Evolutionary conservation across 306 rosid genomes (phyloP).

Genomic region (Crataegus laevigata): DNA sequence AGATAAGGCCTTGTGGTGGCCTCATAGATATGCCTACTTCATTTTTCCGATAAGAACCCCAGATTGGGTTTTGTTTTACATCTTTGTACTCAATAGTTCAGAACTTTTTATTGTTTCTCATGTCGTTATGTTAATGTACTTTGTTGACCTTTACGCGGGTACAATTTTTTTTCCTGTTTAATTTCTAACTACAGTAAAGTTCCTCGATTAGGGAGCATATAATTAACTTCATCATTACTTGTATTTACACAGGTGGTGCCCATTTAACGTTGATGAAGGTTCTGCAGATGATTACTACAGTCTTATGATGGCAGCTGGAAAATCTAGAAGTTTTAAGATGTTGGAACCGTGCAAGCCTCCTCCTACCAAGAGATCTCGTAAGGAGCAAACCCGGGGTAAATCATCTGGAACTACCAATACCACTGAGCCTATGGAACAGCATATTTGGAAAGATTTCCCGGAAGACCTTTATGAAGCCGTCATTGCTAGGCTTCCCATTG

Average conservation of each 20-base stretch:
- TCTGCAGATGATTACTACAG: conserved; percentile 57
- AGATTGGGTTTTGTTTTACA: neutral
- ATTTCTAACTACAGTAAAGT: neutral
- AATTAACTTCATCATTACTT: conserved; percentile 12
- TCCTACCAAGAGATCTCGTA: conserved; percentile 49
- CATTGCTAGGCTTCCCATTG: conserved; percentile 78
- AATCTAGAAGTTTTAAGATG: conserved; percentile 40
- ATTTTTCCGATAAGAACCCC: neutral
- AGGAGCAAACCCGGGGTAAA: conserved; percentile 50
- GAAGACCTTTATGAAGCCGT: conserved; percentile 80
- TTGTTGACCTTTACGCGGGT: neutral
- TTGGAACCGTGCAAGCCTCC: conserved; percentile 58
- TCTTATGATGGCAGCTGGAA: conserved; percentile 66
- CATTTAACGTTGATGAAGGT: conserved; percentile 48
- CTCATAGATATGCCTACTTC: neutral
- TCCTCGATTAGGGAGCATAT: conserved; percentile 5
- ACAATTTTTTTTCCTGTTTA: neutral
- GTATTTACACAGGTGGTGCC: conserved; percentile 49
- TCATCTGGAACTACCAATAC: conserved; percentile 32
- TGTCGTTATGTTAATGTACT: neutral
- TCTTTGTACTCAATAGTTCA: neutral
- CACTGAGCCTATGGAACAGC: conserved; percentile 59
- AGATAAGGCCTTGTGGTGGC: neutral
- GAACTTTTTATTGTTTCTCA: neutral
- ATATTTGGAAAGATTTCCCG: conserved; percentile 82